These are phyloP conservation scores for Fagopyrum tataricum DNA, from an alignment of 148 eudicot species.

Conservation along the genomic window DNA sequence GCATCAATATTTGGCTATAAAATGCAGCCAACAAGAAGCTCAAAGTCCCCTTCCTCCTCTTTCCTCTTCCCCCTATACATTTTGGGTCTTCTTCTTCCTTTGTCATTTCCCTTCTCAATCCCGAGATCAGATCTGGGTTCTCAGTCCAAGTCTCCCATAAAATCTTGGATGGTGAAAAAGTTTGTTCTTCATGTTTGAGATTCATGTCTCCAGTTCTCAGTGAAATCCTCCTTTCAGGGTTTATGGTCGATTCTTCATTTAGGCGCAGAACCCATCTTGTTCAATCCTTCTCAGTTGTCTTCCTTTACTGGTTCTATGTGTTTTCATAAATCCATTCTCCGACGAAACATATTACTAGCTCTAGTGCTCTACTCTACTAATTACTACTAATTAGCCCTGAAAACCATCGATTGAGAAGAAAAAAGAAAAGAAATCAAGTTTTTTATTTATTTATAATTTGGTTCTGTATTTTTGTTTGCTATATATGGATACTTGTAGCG, in stretches of 20 bases:
- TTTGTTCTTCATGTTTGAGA: constrained; percentile 28
- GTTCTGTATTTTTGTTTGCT: no score
- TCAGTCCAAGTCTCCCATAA: neutral
- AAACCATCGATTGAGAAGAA: neutral
- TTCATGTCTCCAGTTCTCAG: constrained; percentile 59
- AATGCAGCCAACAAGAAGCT: neutral
- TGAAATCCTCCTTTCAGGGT: constrained; percentile 67
- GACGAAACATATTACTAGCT: neutral
- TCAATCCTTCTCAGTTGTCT: constrained; percentile 68
- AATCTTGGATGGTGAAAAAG: constrained; percentile 22
- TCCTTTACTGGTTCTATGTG: constrained; percentile 82
- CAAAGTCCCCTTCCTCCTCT: constrained; percentile 28
- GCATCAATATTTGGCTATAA: neutral
- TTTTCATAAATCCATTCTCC: constrained; percentile 37
- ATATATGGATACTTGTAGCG: constrained; percentile 54
- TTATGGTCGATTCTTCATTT: constrained; percentile 52
- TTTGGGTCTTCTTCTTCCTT: neutral
- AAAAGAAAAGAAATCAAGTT: neutral
- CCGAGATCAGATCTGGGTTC: neutral
- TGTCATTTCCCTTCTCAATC: neutral
- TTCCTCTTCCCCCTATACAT: constrained; percentile 6
- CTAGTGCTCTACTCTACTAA: neutral
- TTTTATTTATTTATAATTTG: neutral
- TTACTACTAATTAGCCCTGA: neutral
- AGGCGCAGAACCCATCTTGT: constrained; percentile 69